Percentiles rank a stretch among this genome's conserved stretches.
Evolutionary conservation across 2,329 filamentous ascomycete genomes (phyloP).

Genomic region (Monilinia polystroma): DNA sequence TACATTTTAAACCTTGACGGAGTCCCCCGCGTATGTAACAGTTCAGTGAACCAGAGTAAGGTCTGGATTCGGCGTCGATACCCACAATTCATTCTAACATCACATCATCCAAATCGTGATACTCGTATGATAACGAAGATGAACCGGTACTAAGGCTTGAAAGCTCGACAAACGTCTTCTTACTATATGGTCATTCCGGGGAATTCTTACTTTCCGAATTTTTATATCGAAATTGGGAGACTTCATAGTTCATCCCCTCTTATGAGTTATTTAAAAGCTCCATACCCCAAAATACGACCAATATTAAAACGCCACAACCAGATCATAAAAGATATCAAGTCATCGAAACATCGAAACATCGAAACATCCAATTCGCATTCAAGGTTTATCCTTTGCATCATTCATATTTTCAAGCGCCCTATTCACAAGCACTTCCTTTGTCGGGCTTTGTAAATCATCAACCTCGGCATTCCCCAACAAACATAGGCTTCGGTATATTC

Average conservation of each 20-base stretch:
- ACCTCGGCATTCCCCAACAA: slow-evolving; percentile 16
- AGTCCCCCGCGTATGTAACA: slow-evolving; percentile 18
- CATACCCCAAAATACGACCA: slow-evolving; percentile 13
- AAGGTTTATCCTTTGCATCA: slow-evolving; percentile 7
- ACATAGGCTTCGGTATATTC: slow-evolving; percentile 8
- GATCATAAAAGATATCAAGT: slow-evolving; percentile 17
- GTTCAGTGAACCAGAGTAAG: not conserved
- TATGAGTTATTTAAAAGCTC: slow-evolving; percentile 19
- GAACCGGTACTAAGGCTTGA: slow-evolving; percentile 24
- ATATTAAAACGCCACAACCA: slow-evolving; percentile 20
- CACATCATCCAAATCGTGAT: slow-evolving; percentile 25
- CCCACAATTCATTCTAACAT: slow-evolving; percentile 23
- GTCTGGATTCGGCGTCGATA: slow-evolving; percentile 19
- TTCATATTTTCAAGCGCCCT: slow-evolving; percentile 11
- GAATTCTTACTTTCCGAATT: not conserved
- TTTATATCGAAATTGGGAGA: slow-evolving; percentile 5
- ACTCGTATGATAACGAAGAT: slow-evolving; percentile 26
- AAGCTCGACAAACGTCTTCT: slow-evolving; percentile 14
- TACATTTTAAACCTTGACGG: slow-evolving; percentile 15
- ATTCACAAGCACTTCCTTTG: slow-evolving; percentile 19
- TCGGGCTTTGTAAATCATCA: slow-evolving; percentile 10
- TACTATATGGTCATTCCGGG: slow-evolving; percentile 9
- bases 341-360: not conserved
- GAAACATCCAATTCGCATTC: not conserved
- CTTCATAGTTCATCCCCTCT: not conserved